A percentile compares a stretch with the other conserved stretches of the same genome.
Conservation (phyloP, 2,329 filamentous ascomycete species). For the Xylariaceae sp. region DNA sequence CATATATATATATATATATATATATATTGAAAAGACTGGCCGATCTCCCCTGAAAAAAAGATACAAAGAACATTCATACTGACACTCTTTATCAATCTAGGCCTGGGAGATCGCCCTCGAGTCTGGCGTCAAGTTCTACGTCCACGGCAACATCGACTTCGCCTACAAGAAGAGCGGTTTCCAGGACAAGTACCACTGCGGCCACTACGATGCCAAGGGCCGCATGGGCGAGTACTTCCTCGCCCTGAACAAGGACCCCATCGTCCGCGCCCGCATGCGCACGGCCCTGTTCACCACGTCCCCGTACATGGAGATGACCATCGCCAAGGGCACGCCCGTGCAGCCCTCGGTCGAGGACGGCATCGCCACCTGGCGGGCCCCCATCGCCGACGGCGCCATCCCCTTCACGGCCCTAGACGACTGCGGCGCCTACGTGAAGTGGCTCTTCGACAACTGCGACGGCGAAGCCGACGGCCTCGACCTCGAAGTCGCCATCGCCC, state of each 20-base stretch:
- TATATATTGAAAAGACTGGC: too few relatives aligned
- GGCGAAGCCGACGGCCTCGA: conserved; percentile 40
- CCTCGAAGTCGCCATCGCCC: conserved; percentile 40
- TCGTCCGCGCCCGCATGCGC: conserved; percentile 33
- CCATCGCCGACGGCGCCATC: conserved; percentile 37
- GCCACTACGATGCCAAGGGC: conserved; percentile 46
- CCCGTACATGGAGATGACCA: conserved; percentile 43
- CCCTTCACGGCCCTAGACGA: conserved; percentile 42
- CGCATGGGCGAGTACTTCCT: conserved; percentile 42
- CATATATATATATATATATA: too few relatives aligned
- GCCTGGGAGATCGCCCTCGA: conserved; percentile 39
- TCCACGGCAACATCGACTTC: conserved; percentile 47
- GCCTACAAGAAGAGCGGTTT: conserved; percentile 43
- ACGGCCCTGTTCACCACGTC: conserved; percentile 58
- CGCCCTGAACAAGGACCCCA: conserved; percentile 35
- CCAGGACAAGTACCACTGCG: conserved; percentile 39
- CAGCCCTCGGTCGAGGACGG: conserved; percentile 35
- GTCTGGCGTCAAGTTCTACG: conserved; percentile 38
- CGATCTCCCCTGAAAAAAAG: not conserved
- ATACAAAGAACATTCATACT: not conserved
- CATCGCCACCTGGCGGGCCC: conserved; percentile 17
- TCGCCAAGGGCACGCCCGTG: conserved; percentile 35
- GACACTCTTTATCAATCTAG: not conserved
- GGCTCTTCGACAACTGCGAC: conserved; percentile 43
- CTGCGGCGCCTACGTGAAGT: conserved; percentile 42